phyloP scores from a whole-genome alignment of 495 filamentous ascomycete species.

The Xylaria curta region DNA sequence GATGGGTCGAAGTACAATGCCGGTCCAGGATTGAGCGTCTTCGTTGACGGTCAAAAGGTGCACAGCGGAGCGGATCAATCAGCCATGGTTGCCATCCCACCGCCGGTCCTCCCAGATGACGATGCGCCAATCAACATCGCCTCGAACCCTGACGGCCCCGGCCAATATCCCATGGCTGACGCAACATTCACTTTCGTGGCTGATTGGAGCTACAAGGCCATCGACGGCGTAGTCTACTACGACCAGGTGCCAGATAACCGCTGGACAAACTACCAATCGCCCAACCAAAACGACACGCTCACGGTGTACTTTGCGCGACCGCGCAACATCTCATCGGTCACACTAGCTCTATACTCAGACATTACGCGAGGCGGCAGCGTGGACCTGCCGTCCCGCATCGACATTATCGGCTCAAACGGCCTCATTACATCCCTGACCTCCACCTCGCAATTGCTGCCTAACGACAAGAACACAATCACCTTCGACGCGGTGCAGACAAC shows the following conservation, averaged over 20 bases:
- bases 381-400: slow-evolving; percentile 46
- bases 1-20: slow-evolving; percentile 46
- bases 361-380: slow-evolving; percentile 44
- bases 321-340: slow-evolving; percentile 46
- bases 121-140: slow-evolving; percentile 49
- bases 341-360: slow-evolving; percentile 49
- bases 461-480: slow-evolving; percentile 48
- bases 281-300: slow-evolving; percentile 45
- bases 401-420: slow-evolving; percentile 43
- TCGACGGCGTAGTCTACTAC: slow-evolving; percentile 54
- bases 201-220: slow-evolving; percentile 49
- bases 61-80: slow-evolving; percentile 32
- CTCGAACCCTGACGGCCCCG: slow-evolving; percentile 49
- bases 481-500: slow-evolving; percentile 41
- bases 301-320: slow-evolving; percentile 49
- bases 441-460: slow-evolving; percentile 40
- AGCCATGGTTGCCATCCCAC: slow-evolving; percentile 31
- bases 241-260: slow-evolving; percentile 51
- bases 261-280: slow-evolving; percentile 52
- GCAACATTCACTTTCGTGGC: slow-evolving; percentile 43
- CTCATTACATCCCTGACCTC: slow-evolving; percentile 35
- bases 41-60: slow-evolving; percentile 43
- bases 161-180: slow-evolving; percentile 44
- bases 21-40: slow-evolving; percentile 45
- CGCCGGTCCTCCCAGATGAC: slow-evolving; percentile 23